Conservation (phyloP, 1,284 basidiomycete genomes). For the Cystobasidium slooffiae region DNA sequence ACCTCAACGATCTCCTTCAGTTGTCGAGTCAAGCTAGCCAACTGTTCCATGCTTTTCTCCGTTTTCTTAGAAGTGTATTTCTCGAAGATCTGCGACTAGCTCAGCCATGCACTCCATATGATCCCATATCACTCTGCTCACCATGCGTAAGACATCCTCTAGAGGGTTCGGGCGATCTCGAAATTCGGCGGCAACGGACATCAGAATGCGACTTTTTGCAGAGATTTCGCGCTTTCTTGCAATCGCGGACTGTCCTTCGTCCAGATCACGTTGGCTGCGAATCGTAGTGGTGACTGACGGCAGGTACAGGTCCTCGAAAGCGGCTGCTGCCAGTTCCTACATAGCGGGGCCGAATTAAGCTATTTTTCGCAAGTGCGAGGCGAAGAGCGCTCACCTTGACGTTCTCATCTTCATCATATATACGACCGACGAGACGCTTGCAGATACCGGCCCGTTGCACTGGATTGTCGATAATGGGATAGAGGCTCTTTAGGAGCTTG, state of each 20-base stretch:
- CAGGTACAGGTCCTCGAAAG: slow-evolving; percentile 89
- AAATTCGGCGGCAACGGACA: slow-evolving; percentile 79
- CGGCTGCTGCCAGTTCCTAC: slow-evolving; percentile 81
- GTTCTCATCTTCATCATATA: slow-evolving; percentile 88
- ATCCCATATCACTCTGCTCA: slow-evolving; percentile 43
- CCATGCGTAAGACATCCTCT: slow-evolving; percentile 78
- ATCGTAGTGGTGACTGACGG: background rate
- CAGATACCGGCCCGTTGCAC: slow-evolving; percentile 76
- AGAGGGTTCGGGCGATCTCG: slow-evolving; percentile 80
- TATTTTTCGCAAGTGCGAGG: background rate
- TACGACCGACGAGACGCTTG: slow-evolving; percentile 76
- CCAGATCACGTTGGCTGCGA: background rate
- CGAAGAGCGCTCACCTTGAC: slow-evolving; percentile 65
- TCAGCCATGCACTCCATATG: background rate
- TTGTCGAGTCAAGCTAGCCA: slow-evolving; percentile 56
- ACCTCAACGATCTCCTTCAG: slow-evolving; percentile 76
- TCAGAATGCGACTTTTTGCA: slow-evolving; percentile 65
- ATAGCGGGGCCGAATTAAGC: background rate
- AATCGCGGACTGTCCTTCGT: background rate
- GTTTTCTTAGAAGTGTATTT: slow-evolving; percentile 52
- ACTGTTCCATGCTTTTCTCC: slow-evolving; percentile 44
- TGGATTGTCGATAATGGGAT: slow-evolving; percentile 65
- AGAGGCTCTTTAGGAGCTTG: slow-evolving; percentile 85
- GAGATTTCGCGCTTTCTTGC: background rate
- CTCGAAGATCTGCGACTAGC: slow-evolving; percentile 64